Percentiles rank a stretch among this genome's conserved stretches.
Conservation (phyloP, 192 early-diverging fungal species). For the Coemansia sp. region DNA sequence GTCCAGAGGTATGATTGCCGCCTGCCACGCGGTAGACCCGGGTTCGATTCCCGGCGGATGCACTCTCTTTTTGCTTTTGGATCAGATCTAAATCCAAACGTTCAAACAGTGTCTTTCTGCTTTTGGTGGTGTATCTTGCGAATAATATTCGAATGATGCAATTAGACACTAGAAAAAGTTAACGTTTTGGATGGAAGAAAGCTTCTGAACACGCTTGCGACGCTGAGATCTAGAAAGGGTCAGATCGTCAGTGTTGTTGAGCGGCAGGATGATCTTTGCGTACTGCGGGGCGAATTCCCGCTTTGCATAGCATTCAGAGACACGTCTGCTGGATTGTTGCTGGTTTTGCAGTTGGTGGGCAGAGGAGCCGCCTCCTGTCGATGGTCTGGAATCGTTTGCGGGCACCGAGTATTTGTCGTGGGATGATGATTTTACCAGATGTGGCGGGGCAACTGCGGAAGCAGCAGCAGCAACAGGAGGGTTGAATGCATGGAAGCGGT, state of each 20-base stretch:
- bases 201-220: constrained; percentile 29
- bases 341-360: not conserved
- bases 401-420: not conserved
- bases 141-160: too few species aligned
- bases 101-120: too few species aligned
- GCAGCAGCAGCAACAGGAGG: constrained; percentile 4
- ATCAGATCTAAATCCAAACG: too few species aligned
- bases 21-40: constrained; percentile 78
- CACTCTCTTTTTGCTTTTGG: constrained; percentile 41
- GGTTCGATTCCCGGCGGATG: constrained; percentile 74
- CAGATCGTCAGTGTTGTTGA: constrained; percentile 38
- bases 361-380: too few species aligned
- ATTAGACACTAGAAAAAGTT: constrained; percentile 7
- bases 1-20: constrained; percentile 69
- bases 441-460: too few species aligned
- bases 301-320: constrained; percentile 33
- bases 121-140: too few species aligned
- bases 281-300: constrained; percentile 31
- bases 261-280: constrained; percentile 49
- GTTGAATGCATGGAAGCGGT: constrained; percentile 53
- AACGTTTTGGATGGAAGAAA: constrained; percentile 24
- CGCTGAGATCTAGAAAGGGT: constrained; percentile 45
- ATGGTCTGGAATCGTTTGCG: too few species aligned
- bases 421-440: too few species aligned
- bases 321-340: not conserved